Percentiles rank a stretch among this genome's conserved stretches.
Evolutionary conservation across 2,329 filamentous ascomycete genomes (phyloP).

Genomic region (Talaromyces albobiverticillius): DNA sequence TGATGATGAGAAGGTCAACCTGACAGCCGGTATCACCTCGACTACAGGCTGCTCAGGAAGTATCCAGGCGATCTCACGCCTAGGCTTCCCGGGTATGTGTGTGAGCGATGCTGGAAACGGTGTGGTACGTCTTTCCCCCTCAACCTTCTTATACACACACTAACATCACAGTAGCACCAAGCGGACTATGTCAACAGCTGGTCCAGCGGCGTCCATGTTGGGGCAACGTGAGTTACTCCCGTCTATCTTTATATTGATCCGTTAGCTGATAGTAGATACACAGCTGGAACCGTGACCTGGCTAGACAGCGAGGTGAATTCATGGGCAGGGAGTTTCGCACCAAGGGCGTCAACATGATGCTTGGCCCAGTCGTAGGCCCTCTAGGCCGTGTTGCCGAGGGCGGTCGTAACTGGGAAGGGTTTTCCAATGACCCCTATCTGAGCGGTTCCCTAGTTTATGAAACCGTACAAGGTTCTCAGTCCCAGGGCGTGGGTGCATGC

Average conservation of each 20-base stretch:
- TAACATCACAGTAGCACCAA: too few species aligned
- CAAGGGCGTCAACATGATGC: conserved; percentile 67
- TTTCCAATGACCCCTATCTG: conserved; percentile 80
- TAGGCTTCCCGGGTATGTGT: conserved; percentile 38
- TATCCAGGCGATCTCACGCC: conserved; percentile 28
- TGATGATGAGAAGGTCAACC: too few species aligned
- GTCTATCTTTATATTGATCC: neutral
- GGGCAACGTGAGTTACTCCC: neutral
- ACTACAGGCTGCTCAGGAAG: conserved; percentile 30
- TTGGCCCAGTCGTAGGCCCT: conserved; percentile 81
- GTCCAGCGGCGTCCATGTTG: neutral
- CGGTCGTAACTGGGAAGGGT: conserved; percentile 92
- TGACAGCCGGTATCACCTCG: conserved; percentile 23
- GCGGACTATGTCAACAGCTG: neutral
- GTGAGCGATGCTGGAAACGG: conserved; percentile 44
- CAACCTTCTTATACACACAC: too few species aligned
- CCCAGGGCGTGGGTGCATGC: conserved; percentile 50
- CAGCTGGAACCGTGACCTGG: neutral
- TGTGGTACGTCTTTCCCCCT: conserved; percentile 21
- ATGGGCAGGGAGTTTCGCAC: neutral
- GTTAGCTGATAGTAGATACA: neutral
- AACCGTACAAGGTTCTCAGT: conserved; percentile 76
- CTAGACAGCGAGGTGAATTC: neutral
- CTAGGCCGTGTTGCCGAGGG: conserved; percentile 80
- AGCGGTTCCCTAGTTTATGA: conserved; percentile 77